Conservation (phyloP, 768 basidiomycete species). For the Hericium coralloides region DNA sequence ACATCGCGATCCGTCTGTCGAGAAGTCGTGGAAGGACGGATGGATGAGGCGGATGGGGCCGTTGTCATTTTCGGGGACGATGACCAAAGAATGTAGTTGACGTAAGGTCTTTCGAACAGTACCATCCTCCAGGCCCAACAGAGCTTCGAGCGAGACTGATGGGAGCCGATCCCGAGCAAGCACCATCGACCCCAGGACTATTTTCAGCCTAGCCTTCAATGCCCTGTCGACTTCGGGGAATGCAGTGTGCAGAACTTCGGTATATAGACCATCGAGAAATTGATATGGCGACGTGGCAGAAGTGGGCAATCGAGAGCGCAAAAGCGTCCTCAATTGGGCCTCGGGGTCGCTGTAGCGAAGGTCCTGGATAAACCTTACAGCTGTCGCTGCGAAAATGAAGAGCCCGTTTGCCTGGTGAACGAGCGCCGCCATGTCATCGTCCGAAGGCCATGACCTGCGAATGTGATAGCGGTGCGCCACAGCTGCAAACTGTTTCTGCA, state of each 20-base stretch:
- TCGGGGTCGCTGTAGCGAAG: not conserved
- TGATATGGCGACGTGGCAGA: not conserved
- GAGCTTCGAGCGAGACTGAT: not conserved
- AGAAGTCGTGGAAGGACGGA: not conserved
- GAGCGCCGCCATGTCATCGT: not conserved
- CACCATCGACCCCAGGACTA: not conserved
- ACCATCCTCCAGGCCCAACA: not conserved
- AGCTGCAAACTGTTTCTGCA: not conserved
- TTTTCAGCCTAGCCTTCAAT: not conserved
- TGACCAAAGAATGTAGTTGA: not conserved
- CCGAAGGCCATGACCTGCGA: not conserved
- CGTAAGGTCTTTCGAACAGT: not conserved
- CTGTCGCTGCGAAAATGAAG: not conserved
- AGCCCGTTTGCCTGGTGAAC: not conserved
- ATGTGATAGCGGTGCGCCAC: not conserved
- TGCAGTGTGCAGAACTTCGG: not conserved
- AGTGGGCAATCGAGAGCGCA: not conserved
- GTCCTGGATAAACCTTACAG: not conserved
- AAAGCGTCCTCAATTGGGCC: not conserved
- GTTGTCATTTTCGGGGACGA: not conserved
- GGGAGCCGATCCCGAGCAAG: not conserved
- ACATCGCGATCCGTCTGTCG: not conserved
- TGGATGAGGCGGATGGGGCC: not conserved
- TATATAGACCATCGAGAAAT: not conserved
- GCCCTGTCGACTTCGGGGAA: not conserved